These are phyloP conservation scores for Hortiboletus campestris DNA, from an alignment of 768 basidiomycete genomes.

Conservation along the genomic window DNA sequence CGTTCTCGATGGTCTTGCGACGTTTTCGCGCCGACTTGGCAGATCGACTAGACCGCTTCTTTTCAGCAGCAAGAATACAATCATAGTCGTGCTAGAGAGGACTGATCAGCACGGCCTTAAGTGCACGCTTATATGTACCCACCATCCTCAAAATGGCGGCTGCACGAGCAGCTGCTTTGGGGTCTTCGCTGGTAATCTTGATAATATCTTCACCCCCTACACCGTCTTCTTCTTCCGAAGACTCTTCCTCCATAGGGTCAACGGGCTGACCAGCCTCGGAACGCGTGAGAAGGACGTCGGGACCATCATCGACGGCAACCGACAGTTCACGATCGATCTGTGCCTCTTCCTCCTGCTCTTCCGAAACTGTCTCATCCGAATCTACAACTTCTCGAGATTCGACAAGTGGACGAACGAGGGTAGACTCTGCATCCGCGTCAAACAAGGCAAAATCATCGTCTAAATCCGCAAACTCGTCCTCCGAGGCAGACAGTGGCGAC, in stretches of 20 bases:
- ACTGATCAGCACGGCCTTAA: not conserved
- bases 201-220: conserved; percentile 53
- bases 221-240: conserved; percentile 31
- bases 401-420: conserved; percentile 5
- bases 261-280: not conserved
- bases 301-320: conserved; percentile 24
- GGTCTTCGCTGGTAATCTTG: conserved; percentile 82
- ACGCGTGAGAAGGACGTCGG: not conserved
- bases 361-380: conserved; percentile 17
- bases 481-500: conserved; percentile 1
- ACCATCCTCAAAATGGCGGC: conserved; percentile 91
- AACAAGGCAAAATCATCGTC: conserved; percentile 18
- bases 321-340: conserved; percentile 39
- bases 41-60: conserved; percentile 27
- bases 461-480: conserved; percentile 21
- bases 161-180: conserved; percentile 85
- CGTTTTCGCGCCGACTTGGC: conserved; percentile 37
- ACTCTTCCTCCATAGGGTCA: conserved; percentile 11
- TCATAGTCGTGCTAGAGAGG: conserved; percentile 77
- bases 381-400: not conserved
- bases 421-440: conserved; percentile 16
- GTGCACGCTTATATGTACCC: conserved; percentile 18
- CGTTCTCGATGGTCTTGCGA: conserved; percentile 34
- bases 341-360: conserved; percentile 32
- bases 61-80: conserved; percentile 49